Evolutionary conservation across 345 rosid genomes (phyloP).

Genomic region (Eutrema heterophyllum): DNA sequence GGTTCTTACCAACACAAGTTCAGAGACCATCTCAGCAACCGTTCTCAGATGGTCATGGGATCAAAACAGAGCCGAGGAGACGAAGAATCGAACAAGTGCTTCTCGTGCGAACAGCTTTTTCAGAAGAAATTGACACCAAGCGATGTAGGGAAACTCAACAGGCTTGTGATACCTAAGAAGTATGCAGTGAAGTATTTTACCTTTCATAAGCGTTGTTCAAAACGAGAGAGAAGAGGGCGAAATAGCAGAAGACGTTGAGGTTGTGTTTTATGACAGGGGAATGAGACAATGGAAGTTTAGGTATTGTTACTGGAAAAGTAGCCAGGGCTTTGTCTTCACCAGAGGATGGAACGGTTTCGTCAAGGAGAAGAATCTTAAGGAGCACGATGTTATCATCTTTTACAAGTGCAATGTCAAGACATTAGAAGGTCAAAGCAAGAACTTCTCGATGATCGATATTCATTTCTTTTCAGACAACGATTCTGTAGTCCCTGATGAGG

Average conservation of each 20-base stretch:
- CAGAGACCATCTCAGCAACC: slow-evolving; percentile 29
- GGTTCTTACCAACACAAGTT: slow-evolving; percentile 56
- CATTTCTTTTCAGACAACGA: background rate
- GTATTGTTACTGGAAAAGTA: slow-evolving; percentile 83
- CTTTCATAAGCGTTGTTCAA: slow-evolving; percentile 22
- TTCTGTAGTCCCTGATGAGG: background rate
- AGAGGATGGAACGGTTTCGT: slow-evolving; percentile 77
- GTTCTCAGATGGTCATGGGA: background rate
- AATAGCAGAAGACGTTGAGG: slow-evolving; percentile 31
- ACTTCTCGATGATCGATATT: slow-evolving; percentile 42
- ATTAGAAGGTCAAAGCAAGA: slow-evolving; percentile 8
- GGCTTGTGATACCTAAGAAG: slow-evolving; percentile 76
- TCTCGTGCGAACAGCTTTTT: slow-evolving; percentile 29
- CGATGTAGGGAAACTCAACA: slow-evolving; percentile 79
- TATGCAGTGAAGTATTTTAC: slow-evolving; percentile 49
- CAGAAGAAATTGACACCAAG: slow-evolving; percentile 71
- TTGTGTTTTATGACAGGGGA: slow-evolving; percentile 45
- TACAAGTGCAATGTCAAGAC: slow-evolving; percentile 27
- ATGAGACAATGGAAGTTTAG: slow-evolving; percentile 69
- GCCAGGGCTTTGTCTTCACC: slow-evolving; percentile 78
- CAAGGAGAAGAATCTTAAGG: slow-evolving; percentile 52
- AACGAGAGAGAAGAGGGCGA: background rate
- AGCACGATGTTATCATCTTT: slow-evolving; percentile 46
- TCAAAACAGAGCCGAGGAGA: background rate
- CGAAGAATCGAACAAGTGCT: slow-evolving; percentile 1